Evolutionary conservation across 108 stramenopile species (phyloP).

Genomic region (Cylindrotheca closterium): DNA sequence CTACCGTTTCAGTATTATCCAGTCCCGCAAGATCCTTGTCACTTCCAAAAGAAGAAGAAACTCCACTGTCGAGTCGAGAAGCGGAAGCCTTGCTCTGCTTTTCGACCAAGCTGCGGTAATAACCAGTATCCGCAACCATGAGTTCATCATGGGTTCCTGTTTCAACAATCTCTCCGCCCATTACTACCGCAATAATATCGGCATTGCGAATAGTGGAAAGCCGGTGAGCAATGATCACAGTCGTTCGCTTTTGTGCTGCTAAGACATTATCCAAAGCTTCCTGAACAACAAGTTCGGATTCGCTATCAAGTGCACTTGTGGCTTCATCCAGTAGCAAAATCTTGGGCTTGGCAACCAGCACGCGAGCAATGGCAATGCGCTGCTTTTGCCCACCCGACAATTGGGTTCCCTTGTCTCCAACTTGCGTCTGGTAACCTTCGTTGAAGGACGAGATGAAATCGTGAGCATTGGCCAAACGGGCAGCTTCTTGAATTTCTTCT

Average conservation of each 20-base stretch:
- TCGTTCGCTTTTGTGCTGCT: conserved; percentile 70
- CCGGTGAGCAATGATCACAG: conserved; percentile 92
- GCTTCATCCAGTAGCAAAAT: conserved; percentile 90
- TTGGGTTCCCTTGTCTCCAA: conserved; percentile 69
- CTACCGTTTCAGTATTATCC: background rate
- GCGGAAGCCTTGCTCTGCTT: conserved; percentile 43
- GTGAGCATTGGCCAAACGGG: conserved; percentile 88
- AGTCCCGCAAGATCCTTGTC: background rate
- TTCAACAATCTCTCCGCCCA: conserved; percentile 82
- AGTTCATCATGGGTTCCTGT: conserved; percentile 90
- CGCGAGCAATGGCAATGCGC: conserved; percentile 90
- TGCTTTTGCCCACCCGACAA: conserved; percentile 92
- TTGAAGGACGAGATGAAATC: conserved; percentile 76
- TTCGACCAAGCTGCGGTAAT: conserved; percentile 76
- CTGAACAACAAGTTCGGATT: conserved; percentile 85
- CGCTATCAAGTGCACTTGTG: conserved; percentile 64
- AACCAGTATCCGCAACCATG: conserved; percentile 46
- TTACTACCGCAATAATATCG: conserved; percentile 87
- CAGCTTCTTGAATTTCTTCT: conserved; percentile 82
- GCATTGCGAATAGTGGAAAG: conserved; percentile 91
- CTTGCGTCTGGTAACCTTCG: conserved; percentile 74
- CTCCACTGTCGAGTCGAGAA: background rate
- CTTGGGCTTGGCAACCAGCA: conserved; percentile 66
- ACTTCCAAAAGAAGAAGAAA: background rate
- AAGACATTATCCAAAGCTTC: conserved; percentile 81